Evolutionary conservation across 2,329 filamentous ascomycete species (phyloP), one percentile per base, ranked within the genome.

Genomic region (Periconia sp.): DNA sequence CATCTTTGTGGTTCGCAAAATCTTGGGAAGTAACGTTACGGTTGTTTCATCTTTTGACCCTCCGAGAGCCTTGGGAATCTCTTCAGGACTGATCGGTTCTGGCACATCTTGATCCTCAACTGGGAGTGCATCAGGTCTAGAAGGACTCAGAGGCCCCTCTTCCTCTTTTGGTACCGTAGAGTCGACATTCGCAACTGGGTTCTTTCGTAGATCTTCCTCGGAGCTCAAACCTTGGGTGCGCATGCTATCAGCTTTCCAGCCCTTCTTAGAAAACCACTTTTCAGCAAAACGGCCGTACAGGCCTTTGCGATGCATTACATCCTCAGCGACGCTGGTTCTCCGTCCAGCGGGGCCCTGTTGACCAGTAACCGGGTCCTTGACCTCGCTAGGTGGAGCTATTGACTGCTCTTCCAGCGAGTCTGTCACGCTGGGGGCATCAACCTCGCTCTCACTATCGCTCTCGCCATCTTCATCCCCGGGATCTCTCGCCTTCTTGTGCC

Each of bases 271-370:
- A 65, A 97, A 94, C 94, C 94, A 99, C 46, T 86, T 85, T 50
- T 91, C 83, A 0, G 92, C 89, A 66, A 97, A 96, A 25, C 89
- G 80, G 4, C 92, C 92, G 68, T 96, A 97, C 50, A 85, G 85
- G 0, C 92, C 91, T 56, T 84, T 87, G 43, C 83, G 85, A 25
- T 85, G 83, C 40, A 96, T 92, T 1, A 97, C 92, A 73, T 97
- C 89, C 68, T 95, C 85, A 0, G 87, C 90, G 46, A 96, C 85
- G 54, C 86, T 91, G 11, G 66, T 66, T 18, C 52, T 54, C 21
- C 38, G 63, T 50, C 59, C 48, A 3, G 43, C 35, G 8, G 54
- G 47, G 4, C 49, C 50, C 36, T 46, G 56, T 31, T 63, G 64
- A 4, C 57, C 61, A 2, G 61, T 66, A 17, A 63, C 46, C 2